Evolutionary conservation across 108 stramenopile genomes (phyloP).

Genomic region (Chaetoceros muelleri): DNA sequence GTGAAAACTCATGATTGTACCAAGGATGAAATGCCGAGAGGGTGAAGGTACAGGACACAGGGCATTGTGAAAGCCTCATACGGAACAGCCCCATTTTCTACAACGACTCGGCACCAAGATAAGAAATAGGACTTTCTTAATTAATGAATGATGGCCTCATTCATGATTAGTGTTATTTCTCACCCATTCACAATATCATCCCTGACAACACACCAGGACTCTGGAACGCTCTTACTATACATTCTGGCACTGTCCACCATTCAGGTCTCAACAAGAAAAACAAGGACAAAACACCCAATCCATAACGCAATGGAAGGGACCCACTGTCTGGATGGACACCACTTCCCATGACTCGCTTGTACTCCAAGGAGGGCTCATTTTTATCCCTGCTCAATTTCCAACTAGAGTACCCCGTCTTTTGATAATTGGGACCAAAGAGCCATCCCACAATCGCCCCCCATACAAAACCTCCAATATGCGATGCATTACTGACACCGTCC

Average conservation of each 20-base stretch:
- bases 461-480: slow-evolving; percentile 64
- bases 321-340: background rate
- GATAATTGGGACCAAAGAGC: slow-evolving; percentile 55
- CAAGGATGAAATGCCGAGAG: too few relatives aligned
- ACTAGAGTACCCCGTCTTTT: slow-evolving; percentile 30
- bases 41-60: too few relatives aligned
- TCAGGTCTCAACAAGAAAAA: background rate
- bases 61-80: too few relatives aligned
- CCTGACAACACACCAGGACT: background rate
- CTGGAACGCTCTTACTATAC: background rate
- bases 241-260: background rate
- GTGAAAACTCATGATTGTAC: too few relatives aligned
- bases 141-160: too few relatives aligned
- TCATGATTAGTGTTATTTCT: too few relatives aligned
- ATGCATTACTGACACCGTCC: slow-evolving; percentile 50
- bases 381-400: background rate
- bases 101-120: too few relatives aligned
- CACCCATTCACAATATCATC: too few relatives aligned
- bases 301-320: background rate
- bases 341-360: background rate
- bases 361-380: background rate
- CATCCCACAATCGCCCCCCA: slow-evolving; percentile 47
- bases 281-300: background rate
- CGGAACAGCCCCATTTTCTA: too few relatives aligned
- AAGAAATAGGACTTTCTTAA: too few relatives aligned